Conservation (phyloP, 768 basidiomycete species). For the Pholiota molesta region DNA sequence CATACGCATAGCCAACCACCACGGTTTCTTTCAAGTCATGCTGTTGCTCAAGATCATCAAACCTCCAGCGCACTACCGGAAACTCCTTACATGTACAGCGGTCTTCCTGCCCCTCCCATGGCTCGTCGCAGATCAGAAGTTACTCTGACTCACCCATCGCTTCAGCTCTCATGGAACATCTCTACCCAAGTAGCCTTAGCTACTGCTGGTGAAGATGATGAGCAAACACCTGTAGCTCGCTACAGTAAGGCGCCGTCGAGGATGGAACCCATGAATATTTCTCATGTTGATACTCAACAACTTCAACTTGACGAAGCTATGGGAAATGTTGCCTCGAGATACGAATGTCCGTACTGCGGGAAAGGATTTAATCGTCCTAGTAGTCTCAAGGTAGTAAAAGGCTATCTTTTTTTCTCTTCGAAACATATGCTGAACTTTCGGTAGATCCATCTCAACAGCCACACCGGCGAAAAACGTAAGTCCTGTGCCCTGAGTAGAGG, state of each 20-base stretch:
- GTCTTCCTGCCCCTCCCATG: conserved; percentile 1
- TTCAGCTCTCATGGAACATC: conserved; percentile 27
- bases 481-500: conserved; percentile 20
- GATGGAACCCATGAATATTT: conserved; percentile 8
- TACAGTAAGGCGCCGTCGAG: conserved; percentile 4
- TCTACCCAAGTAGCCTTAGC: conserved; percentile 26
- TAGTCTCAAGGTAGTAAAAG: conserved; percentile 74
- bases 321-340: conserved; percentile 46
- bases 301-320: conserved; percentile 15
- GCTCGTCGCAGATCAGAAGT: conserved; percentile 18
- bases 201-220: conserved; percentile 33
- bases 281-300: conserved; percentile 2
- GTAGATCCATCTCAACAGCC: conserved; percentile 83
- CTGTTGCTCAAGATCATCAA: not conserved
- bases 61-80: not conserved
- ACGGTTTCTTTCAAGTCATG: not conserved
- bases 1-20: not conserved
- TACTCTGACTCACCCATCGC: conserved; percentile 10
- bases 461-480: conserved; percentile 86
- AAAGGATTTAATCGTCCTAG: conserved; percentile 85
- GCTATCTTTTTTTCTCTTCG: not conserved
- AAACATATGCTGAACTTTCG: conserved; percentile 2
- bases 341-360: conserved; percentile 78
- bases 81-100: conserved; percentile 1
- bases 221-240: conserved; percentile 37